Evolutionary conservation across 768 basidiomycete genomes (phyloP).

Genomic region (Royoungia palumana): DNA sequence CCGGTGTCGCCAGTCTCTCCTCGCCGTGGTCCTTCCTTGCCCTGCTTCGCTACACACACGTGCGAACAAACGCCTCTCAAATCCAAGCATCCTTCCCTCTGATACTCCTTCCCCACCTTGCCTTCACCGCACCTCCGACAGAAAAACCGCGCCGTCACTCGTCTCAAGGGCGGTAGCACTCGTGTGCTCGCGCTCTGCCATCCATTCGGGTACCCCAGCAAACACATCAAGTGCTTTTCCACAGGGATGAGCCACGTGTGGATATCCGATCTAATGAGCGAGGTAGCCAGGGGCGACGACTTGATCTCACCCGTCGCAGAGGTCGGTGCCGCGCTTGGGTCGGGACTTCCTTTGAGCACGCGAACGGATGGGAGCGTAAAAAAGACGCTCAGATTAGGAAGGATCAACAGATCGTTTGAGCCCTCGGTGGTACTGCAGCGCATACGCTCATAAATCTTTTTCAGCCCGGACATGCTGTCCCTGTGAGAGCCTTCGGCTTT

Average conservation of each 20-base stretch:
- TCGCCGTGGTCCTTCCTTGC: constrained; percentile 3
- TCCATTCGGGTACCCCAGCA: constrained; percentile 45
- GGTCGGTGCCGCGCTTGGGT: constrained; percentile 5
- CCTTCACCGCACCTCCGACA: constrained; percentile 49
- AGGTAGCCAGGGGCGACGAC: constrained; percentile 29
- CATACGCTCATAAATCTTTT: constrained; percentile 45
- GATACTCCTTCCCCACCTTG: constrained; percentile 32
- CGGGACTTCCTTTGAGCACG: constrained; percentile 28
- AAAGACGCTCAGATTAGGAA: constrained; percentile 51
- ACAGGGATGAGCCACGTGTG: constrained; percentile 47
- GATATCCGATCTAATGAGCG: constrained; percentile 44
- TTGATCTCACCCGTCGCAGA: constrained; percentile 15
- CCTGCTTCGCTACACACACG: constrained; percentile 36
- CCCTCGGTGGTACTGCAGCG: constrained; percentile 27
- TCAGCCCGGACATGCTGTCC: constrained; percentile 34
- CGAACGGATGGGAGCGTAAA: constrained; percentile 46
- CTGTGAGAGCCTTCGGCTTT: constrained; percentile 26
- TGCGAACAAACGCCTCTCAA: constrained; percentile 60
- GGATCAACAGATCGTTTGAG: constrained; percentile 7
- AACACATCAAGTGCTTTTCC: constrained; percentile 39
- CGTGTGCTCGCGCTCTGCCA: constrained; percentile 51
- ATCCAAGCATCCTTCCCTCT: constrained; percentile 47
- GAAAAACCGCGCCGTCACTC: constrained; percentile 55
- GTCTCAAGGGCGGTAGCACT: constrained; percentile 52
- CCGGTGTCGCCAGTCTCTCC: background rate